Conservation (phyloP, 176 grass and related monocot genomes). For the Carex pumila region DNA sequence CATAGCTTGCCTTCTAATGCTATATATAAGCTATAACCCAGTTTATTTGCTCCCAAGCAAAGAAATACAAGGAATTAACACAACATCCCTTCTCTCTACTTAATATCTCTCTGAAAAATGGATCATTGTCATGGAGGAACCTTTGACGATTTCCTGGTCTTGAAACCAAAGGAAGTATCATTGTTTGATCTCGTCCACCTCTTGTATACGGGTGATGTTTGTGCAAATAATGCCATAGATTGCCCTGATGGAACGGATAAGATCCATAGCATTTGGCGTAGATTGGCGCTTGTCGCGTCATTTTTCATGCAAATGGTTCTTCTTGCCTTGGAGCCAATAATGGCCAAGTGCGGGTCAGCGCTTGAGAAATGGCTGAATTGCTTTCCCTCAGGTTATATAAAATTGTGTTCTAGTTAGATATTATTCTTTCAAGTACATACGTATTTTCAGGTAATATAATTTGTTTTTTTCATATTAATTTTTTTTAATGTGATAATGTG, state of each 20-base stretch:
- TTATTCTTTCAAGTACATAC: no score
- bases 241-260: constrained; percentile 32
- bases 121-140: not conserved
- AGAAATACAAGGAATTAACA: not conserved
- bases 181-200: constrained; percentile 32
- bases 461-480: no score
- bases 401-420: no score
- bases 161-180: constrained; percentile 38
- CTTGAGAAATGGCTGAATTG: constrained; percentile 59
- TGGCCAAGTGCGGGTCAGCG: constrained; percentile 33
- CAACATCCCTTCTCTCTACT: not conserved
- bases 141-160: constrained; percentile 42
- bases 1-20: no score
- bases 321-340: constrained; percentile 30
- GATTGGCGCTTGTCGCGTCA: constrained; percentile 51
- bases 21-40: not conserved
- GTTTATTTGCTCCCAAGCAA: not conserved
- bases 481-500: no score
- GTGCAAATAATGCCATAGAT: constrained; percentile 32
- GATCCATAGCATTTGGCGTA: constrained; percentile 26
- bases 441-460: no score
- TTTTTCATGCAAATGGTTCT: constrained; percentile 47
- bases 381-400: no score
- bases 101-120: constrained; percentile 1
- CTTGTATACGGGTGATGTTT: constrained; percentile 33